Base-by-base conservation (phyloP, 495 filamentous ascomycete genomes). In the Lichina pygmaea region DNA sequence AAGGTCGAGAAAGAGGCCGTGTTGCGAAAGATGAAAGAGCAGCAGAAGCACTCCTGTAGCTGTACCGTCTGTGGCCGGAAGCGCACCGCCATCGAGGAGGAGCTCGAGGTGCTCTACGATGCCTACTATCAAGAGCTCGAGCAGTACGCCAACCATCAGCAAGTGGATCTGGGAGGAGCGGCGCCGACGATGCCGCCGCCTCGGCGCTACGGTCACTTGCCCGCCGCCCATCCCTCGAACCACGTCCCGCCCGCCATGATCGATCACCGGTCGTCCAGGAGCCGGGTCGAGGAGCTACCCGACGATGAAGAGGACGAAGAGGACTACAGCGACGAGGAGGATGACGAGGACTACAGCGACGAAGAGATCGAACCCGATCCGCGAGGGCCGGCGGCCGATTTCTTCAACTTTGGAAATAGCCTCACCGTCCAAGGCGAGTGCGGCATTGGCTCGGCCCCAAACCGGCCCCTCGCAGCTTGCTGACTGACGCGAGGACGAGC, bases 1-100 rank as follows among this genome's bases (percentile, higher is more conserved):
- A 93, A 93, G 58, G 85, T 99, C 9, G 89, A 99, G 61, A 99
- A 99, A 57, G 85, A 95, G 61, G 89, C 91, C 6, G 89, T 99
- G 1, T 61, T 99, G 44, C 81, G 81, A 52, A 99, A 99, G 63
- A 99, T 99, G 89, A 97, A 99, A 63, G 91, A 99, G 58, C 89
- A 99, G 61, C 89, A 99, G 58, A 95, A 94, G 60, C 89, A 95
- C 56, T 95, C 89, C 4, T 99, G 89, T 62, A 93, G 85, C 55
- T 99, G 89, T 54, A 92, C 81, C 6, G 86, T 95, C 37, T 99
- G 89, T 63, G 89, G 89, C 44, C 73, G 89, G 50, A 99, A 95
- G 61, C 73, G 89, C 41, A 93, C 81, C 7, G 89, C 89, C 8
- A 99, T 99, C 53, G 89, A 99, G 59, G 89, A 99, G 59, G 91